A percentile compares a stretch with the other conserved stretches of the same genome.
Evolutionary conservation across 257 asterid species (phyloP).

Genomic region (Fraxinus anomala): DNA sequence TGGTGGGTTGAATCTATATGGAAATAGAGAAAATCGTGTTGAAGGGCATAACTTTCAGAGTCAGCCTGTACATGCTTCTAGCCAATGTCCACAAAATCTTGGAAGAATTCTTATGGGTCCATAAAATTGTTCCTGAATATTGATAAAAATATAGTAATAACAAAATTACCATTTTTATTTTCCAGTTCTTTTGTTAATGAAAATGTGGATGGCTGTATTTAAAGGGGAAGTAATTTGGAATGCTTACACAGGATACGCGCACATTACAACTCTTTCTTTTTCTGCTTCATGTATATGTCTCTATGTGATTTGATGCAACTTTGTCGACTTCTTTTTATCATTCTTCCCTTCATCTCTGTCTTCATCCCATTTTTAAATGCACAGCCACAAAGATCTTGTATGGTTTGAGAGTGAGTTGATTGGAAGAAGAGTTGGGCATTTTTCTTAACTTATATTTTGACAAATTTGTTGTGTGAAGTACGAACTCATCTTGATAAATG

Average conservation of each 20-base stretch:
- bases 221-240: slow-evolving; percentile 9
- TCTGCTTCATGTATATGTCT: background rate
- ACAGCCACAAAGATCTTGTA: background rate
- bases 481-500: too few species aligned
- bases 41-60: slow-evolving; percentile 34
- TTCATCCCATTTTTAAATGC: background rate
- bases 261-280: too few species aligned
- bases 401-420: background rate
- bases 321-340: background rate
- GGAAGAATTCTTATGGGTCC: slow-evolving; percentile 50
- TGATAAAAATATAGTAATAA: slow-evolving; percentile 19
- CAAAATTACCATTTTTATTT: background rate
- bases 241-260: background rate
- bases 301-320: background rate
- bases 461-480: too few species aligned
- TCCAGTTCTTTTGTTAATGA: slow-evolving; percentile 22
- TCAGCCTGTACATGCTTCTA: slow-evolving; percentile 38
- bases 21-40: slow-evolving; percentile 28
- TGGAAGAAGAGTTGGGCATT: background rate
- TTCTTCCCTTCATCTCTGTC: background rate
- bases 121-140: slow-evolving; percentile 21
- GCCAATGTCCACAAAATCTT: slow-evolving; percentile 41
- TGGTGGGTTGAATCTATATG: slow-evolving; percentile 34
- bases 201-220: slow-evolving; percentile 8
- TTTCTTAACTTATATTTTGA: too few species aligned